Base-by-base conservation (phyloP, 257 asterid genomes). In the Gardenia jasminoides region DNA sequence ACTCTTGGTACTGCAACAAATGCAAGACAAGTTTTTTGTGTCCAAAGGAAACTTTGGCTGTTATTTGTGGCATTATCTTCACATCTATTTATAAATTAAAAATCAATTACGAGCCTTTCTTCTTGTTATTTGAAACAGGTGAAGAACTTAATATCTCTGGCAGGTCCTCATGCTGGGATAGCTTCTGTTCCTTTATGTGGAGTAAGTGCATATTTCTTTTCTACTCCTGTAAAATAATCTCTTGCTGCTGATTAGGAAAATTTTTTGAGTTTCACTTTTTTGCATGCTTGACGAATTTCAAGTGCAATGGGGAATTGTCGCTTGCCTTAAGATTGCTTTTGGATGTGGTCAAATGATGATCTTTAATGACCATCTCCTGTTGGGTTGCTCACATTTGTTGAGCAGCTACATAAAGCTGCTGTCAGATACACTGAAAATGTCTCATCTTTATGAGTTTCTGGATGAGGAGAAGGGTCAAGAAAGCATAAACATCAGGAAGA, bases 141-240 rank as follows among this genome's bases (percentile, higher is more conserved):
- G 85, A 87, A 85, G 79, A 95, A 91, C 84, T 78, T 93, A 24
- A 85, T 95, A 76, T 95, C 99, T 76, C 87, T 95, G 81, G 98
- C 92, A 33, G 99, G 98, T 64, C 99, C 99, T 78, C 99, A 93
- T 82, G 97, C 98, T 16, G 98, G 99, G 78, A 91, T 92, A 78
- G 96, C 98, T 74, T 88, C 98, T 68, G 72, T 92, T 83, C 98
- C 98, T 46, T 79, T 93, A 7, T 95, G 99, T 72, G 92, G 90
- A 75, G 98, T 95, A 85, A 87, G 99, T 83, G 72, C 31, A 78
- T 26, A 56, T 67, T 68, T 47, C 54, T 76, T 67, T 48, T 54
- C 58, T 48, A 47, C 59, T 13, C 26, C 19, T 11, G 11, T 70
- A 0, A 3, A 46, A 28, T 31, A 9, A 41, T 48, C 33, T 39